These are phyloP conservation scores for Trametes versicolor DNA, from an alignment of 1,284 basidiomycete species.

Conservation along the genomic window DNA sequence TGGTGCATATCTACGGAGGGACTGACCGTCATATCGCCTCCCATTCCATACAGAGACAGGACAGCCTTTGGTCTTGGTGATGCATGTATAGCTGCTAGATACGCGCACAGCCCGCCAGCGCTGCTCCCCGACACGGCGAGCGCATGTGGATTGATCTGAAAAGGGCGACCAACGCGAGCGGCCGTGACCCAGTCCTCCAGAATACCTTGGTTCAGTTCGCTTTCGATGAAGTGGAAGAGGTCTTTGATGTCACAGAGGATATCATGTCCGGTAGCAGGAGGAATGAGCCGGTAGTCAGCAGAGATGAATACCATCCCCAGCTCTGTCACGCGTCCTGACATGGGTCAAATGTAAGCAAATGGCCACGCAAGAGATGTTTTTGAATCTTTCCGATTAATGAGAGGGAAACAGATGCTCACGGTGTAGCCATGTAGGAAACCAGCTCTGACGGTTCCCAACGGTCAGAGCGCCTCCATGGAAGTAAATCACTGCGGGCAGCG, in stretches of 20 bases:
- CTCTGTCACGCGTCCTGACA: conserved; percentile 26
- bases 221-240: conserved; percentile 57
- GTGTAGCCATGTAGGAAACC: conserved; percentile 70
- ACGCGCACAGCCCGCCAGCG: conserved; percentile 71
- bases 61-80: conserved; percentile 62
- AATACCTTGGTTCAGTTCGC: conserved; percentile 38
- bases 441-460: conserved; percentile 63
- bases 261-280: conserved; percentile 65
- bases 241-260: conserved; percentile 65
- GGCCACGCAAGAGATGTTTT: background rate
- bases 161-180: background rate
- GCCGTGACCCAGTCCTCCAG: conserved; percentile 1
- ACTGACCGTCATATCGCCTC: conserved; percentile 67
- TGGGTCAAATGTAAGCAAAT: background rate
- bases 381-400: background rate
- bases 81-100: conserved; percentile 64
- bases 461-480: conserved; percentile 73
- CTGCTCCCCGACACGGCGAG: conserved; percentile 68
- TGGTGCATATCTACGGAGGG: background rate
- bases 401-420: conserved; percentile 50
- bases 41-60: conserved; percentile 69
- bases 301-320: conserved; percentile 55
- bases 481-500: conserved; percentile 60
- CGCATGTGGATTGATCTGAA: conserved; percentile 51
- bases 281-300: conserved; percentile 68